These are phyloP conservation scores for Ophiostoma montium DNA, from an alignment of 2,329 filamentous ascomycete species.

Conservation along the genomic window DNA sequence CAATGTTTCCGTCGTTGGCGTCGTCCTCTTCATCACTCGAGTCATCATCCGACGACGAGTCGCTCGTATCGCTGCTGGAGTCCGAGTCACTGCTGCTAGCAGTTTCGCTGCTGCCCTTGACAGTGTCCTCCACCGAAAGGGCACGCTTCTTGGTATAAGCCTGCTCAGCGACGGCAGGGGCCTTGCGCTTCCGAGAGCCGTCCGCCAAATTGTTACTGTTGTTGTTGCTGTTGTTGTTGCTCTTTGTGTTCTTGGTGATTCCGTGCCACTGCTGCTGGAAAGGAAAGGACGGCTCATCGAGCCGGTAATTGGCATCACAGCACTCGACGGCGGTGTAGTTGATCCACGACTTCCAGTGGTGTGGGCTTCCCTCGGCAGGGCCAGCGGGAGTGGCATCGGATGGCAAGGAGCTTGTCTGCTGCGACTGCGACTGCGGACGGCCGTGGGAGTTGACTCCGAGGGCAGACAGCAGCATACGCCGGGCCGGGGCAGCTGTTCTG, in stretches of 20 bases:
- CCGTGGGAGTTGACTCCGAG: too few relatives aligned
- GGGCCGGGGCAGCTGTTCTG: too few relatives aligned
- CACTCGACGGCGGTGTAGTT: conserved; percentile 73
- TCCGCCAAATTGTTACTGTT: conserved; percentile 12
- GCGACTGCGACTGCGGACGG: background rate
- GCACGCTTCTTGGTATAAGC: conserved; percentile 2
- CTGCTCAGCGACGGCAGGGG: background rate
- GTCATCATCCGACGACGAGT: background rate
- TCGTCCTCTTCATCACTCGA: background rate
- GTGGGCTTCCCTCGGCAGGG: conserved; percentile 13
- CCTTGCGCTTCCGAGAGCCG: background rate
- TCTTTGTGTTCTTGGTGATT: conserved; percentile 42
- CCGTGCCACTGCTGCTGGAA: conserved; percentile 79
- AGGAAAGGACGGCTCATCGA: conserved; percentile 73
- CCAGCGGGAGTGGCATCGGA: background rate
- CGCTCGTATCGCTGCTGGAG: background rate
- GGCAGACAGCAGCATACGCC: too few relatives aligned
- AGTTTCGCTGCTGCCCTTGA: background rate
- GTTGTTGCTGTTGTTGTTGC: conserved; percentile 18
- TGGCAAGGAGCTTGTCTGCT: background rate
- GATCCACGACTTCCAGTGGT: conserved; percentile 63
- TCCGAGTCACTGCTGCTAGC: background rate
- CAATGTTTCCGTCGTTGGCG: background rate
- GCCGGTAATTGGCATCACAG: conserved; percentile 49
- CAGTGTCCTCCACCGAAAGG: background rate